Base-by-base conservation (phyloP, 208 protist species). In the Trypanosoma scelopori region DNA sequence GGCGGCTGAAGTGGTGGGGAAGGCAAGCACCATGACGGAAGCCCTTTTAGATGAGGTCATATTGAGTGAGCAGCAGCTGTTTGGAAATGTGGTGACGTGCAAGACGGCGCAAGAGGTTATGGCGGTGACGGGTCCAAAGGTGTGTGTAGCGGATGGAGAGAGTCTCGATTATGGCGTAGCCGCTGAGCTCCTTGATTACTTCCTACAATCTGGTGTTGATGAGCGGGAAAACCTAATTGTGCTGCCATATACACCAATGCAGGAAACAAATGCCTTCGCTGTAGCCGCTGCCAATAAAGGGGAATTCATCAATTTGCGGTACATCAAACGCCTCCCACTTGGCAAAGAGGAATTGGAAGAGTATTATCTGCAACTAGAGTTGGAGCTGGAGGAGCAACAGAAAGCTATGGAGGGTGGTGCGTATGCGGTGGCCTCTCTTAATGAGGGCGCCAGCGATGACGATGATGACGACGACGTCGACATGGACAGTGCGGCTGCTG, bases 1-100 rank as follows among this genome's bases (percentile, higher is more conserved):
- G 57, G 78, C 84, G 1, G 67, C 81, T 41, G 85, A 96, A 63
- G 64, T 96, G 7, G 27, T 96, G 0, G 79, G 81, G 46, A 93
- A 93, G 65, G 87, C 86, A 12, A 68, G 70, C 50, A 94, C 91
- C 32, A 96, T 92, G 81, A 96, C 91, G 23, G 85, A 93, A 69
- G 64, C 76, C 20, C 58, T 96, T 48, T 70, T 81, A 41, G 81
- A 91, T 69, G 79, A 88, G n/a, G 69, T 96, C 20, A 87, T 93
- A 32, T 64, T 87, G 0, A 77, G 76, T 67, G 87, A 93, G 27
- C 71, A 83, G 32, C 72, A 64, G 11, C 69, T 89, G n/a, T 92
- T 96, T 60, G 13, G 82, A 22, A 85, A 82, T 49, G 85, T 92
- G n/a, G 52, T 92, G 12, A 74, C 84, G 37, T 96, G 91, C 60